Conservation (phyloP, 306 rosid genomes). For the Dicorynia guianensis region DNA sequence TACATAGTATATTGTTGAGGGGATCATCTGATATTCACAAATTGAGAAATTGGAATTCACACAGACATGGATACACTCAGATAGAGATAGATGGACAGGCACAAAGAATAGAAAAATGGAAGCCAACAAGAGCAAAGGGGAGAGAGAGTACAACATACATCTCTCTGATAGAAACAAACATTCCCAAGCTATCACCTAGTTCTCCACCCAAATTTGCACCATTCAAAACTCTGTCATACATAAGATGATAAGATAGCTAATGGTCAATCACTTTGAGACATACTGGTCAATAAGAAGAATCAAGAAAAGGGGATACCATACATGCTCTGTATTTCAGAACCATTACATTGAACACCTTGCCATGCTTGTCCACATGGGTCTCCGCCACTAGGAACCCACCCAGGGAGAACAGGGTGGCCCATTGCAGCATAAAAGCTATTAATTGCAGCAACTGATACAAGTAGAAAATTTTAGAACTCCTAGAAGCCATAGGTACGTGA, state of each 20-base stretch:
- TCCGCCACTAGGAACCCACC: conserved; percentile 86
- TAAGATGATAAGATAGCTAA: conserved; percentile 41
- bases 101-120: too few species aligned
- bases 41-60: conserved; percentile 13
- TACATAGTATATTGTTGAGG: background rate
- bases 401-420: conserved; percentile 83
- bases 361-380: conserved; percentile 97
- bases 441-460: conserved; percentile 87
- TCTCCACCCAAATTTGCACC: conserved; percentile 94
- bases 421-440: conserved; percentile 72
- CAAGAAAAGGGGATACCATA: conserved; percentile 46
- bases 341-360: conserved; percentile 91
- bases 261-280: conserved; percentile 21
- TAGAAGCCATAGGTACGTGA: conserved; percentile 20
- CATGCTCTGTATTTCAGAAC: conserved; percentile 70
- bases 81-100: conserved; percentile 3
- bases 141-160: conserved; percentile 67
- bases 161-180: conserved; percentile 65
- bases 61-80: background rate
- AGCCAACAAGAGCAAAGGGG: conserved; percentile 15
- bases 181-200: conserved; percentile 70
- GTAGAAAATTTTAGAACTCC: conserved; percentile 42
- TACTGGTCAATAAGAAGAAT: conserved; percentile 20
- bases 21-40: conserved; percentile 26
- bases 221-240: conserved; percentile 70